These are phyloP conservation scores for Bisporella sp. DNA, from an alignment of 2,329 filamentous ascomycete genomes.

Conservation along the genomic window DNA sequence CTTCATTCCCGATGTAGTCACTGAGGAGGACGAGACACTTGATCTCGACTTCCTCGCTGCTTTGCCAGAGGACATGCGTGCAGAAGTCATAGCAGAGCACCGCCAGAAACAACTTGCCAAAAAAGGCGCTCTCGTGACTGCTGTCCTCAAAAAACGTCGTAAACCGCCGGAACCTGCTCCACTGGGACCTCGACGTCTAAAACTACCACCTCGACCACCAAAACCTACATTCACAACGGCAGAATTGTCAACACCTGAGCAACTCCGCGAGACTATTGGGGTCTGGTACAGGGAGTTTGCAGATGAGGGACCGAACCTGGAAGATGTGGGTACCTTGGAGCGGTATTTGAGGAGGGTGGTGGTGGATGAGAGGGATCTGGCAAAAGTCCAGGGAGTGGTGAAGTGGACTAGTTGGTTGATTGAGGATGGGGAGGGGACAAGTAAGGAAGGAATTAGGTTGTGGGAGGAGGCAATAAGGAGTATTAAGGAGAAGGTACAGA, in stretches of 20 bases:
- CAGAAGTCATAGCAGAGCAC: conserved; percentile 73
- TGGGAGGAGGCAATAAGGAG: conserved; percentile 39
- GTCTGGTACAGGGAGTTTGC: conserved; percentile 71
- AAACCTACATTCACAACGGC: conserved; percentile 56
- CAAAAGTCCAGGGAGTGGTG: background rate
- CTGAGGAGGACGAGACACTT: conserved; percentile 13
- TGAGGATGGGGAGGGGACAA: background rate
- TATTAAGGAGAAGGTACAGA: conserved; percentile 44
- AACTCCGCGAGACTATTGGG: conserved; percentile 67
- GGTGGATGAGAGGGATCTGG: conserved; percentile 32
- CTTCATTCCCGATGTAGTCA: conserved; percentile 17
- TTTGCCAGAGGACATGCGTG: conserved; percentile 72
- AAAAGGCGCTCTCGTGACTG: conserved; percentile 35
- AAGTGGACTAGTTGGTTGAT: background rate
- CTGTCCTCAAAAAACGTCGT: conserved; percentile 8
- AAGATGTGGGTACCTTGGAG: conserved; percentile 62
- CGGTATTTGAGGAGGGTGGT: conserved; percentile 40
- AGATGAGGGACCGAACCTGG: conserved; percentile 67
- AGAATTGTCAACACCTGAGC: conserved; percentile 45
- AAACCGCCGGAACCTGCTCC: conserved; percentile 13
- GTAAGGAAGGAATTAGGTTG: conserved; percentile 26
- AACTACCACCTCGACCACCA: conserved; percentile 40
- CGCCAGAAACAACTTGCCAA: conserved; percentile 50
- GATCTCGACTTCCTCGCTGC: conserved; percentile 68
- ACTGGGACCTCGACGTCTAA: conserved; percentile 27